Conservation (phyloP, 1,284 basidiomycete species). For the Takashimella tepidaria region DNA sequence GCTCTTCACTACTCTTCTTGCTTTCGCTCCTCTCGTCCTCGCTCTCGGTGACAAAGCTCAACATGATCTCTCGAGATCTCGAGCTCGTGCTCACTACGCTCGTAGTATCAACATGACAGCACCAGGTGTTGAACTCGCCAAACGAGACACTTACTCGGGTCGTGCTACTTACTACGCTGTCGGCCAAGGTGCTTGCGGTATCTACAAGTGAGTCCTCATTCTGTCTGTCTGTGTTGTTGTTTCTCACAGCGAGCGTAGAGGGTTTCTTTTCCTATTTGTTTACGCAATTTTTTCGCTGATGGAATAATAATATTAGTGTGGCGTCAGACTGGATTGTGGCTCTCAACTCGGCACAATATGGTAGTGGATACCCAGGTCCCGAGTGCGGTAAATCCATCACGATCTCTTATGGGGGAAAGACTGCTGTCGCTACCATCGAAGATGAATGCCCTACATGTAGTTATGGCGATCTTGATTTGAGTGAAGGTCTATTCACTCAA, state of each 20-base stretch:
- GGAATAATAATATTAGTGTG: too few relatives aligned
- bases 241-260: too few relatives aligned
- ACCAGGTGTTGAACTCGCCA: not conserved
- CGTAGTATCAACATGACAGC: too few relatives aligned
- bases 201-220: conserved; percentile 3
- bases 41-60: conserved; percentile 14
- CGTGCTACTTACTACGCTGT: conserved; percentile 2
- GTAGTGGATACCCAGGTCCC: conserved; percentile 54
- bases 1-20: conserved; percentile 13
- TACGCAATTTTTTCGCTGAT: too few relatives aligned
- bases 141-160: not conserved
- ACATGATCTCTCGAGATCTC: conserved; percentile 16
- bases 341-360: conserved; percentile 40
- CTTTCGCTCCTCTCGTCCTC: conserved; percentile 12
- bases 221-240: too few relatives aligned
- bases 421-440: conserved; percentile 58
- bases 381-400: conserved; percentile 61
- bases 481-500: conserved; percentile 62
- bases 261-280: too few relatives aligned
- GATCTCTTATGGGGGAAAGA: conserved; percentile 62
- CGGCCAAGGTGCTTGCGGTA: conserved; percentile 4
- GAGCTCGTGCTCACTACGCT: conserved; percentile 12
- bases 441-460: conserved; percentile 54
- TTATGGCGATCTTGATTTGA: conserved; percentile 70
- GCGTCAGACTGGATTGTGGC: conserved; percentile 44